Evolutionary conservation across 139 green algal species (phyloP).

Genomic region (Coelastrella sp.): DNA sequence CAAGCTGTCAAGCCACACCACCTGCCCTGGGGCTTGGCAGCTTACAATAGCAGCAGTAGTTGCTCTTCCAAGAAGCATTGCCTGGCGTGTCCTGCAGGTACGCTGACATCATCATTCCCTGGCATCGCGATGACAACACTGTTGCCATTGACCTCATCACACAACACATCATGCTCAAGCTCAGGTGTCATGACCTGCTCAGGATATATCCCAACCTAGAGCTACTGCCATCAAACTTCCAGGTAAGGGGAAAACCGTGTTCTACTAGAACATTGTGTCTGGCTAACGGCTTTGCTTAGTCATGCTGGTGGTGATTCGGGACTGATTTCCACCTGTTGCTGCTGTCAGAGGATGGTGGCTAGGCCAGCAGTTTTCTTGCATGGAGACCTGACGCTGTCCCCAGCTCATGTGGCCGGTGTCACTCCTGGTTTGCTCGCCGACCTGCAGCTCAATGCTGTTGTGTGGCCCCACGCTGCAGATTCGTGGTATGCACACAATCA

Average conservation of each 20-base stretch:
- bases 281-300: no score
- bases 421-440: neutral
- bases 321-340: neutral
- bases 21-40: no score
- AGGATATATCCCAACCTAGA: constrained; percentile 94
- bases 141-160: constrained; percentile 99
- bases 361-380: neutral
- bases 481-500: constrained; percentile 98
- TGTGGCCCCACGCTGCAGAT: constrained; percentile 58
- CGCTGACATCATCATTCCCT: constrained; percentile 97
- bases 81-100: constrained; percentile 44
- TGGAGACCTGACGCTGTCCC: neutral
- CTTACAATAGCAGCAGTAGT: no score
- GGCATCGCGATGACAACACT: constrained; percentile 80
- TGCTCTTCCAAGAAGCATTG: neutral
- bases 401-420: neutral
- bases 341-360: neutral
- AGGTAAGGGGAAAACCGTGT: constrained; percentile 49
- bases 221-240: constrained; percentile 94
- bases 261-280: no score
- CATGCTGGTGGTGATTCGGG: no score
- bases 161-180: constrained; percentile 96
- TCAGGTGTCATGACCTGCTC: constrained; percentile 93
- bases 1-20: no score
- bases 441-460: neutral